Conservation (phyloP, 768 basidiomycete genomes). For the Leccinellum luteum region DNA sequence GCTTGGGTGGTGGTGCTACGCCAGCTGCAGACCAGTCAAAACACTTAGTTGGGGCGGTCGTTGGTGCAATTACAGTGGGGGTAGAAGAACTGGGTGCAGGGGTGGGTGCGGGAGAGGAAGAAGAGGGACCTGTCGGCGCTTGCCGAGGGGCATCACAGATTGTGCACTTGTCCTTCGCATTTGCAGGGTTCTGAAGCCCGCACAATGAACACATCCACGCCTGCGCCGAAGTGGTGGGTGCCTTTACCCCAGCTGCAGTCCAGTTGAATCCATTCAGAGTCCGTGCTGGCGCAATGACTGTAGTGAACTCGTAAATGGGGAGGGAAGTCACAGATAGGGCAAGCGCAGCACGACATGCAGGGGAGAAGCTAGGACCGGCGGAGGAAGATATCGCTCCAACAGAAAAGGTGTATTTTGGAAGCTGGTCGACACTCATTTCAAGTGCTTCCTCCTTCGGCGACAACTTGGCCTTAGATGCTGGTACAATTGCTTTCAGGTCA, state of each 20-base stretch:
- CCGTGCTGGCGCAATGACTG: slow-evolving; percentile 15
- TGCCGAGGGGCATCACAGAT: slow-evolving; percentile 42
- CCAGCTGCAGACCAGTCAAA: slow-evolving; percentile 44
- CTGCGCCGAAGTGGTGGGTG: slow-evolving; percentile 31
- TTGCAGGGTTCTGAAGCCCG: slow-evolving; percentile 37
- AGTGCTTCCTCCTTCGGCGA: slow-evolving; percentile 27
- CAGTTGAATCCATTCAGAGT: slow-evolving; percentile 51
- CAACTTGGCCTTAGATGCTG: slow-evolving; percentile 23
- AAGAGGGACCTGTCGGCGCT: slow-evolving; percentile 15
- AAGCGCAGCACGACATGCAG: slow-evolving; percentile 38
- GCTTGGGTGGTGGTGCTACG: slow-evolving; percentile 25
- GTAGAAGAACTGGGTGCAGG: not conserved
- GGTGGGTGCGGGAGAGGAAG: slow-evolving; percentile 4
- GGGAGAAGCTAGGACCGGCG: slow-evolving; percentile 21
- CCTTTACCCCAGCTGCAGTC: slow-evolving; percentile 57
- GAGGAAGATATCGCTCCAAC: slow-evolving; percentile 11
- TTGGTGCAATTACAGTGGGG: not conserved
- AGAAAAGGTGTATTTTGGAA: slow-evolving; percentile 36
- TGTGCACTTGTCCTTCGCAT: slow-evolving; percentile 42
- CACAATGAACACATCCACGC: slow-evolving; percentile 63
- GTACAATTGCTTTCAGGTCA: not conserved
- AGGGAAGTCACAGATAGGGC: slow-evolving; percentile 40
- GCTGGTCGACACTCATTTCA: slow-evolving; percentile 29
- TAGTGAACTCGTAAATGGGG: slow-evolving; percentile 42
- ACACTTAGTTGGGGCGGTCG: slow-evolving; percentile 10